Evolutionary conservation across 1,139 yeast genomes (phyloP).

Genomic region (Yamadazyma mexicana): DNA sequence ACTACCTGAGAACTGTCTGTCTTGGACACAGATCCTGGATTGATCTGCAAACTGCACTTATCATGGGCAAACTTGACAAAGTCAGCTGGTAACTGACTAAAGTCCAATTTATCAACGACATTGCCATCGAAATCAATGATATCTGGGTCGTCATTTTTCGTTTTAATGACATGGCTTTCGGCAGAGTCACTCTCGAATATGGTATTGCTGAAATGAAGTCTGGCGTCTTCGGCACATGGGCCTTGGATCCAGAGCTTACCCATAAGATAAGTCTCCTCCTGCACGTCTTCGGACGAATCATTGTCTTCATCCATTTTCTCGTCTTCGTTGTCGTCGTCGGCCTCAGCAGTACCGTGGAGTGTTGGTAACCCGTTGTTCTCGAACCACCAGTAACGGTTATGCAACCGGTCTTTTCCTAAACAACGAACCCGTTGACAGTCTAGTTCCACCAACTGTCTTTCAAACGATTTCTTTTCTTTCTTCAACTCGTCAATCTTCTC

Average conservation of each 20-base stretch:
- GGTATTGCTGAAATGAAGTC: slow-evolving; percentile 19
- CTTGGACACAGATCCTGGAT: slow-evolving; percentile 18
- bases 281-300: slow-evolving; percentile 39
- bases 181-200: slow-evolving; percentile 7
- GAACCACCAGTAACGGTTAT: slow-evolving; percentile 94
- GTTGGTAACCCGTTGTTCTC: slow-evolving; percentile 82
- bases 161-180: slow-evolving; percentile 1
- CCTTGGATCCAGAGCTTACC: slow-evolving; percentile 96
- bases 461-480: slow-evolving; percentile 49
- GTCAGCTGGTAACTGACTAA: slow-evolving; percentile 16
- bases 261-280: slow-evolving; percentile 70
- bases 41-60: slow-evolving; percentile 20
- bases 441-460: slow-evolving; percentile 57
- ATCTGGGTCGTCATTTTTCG: slow-evolving; percentile 6
- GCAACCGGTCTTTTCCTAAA: slow-evolving; percentile 81
- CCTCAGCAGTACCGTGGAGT: slow-evolving; percentile 41
- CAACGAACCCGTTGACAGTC: slow-evolving; percentile 78
- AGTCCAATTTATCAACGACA: slow-evolving; percentile 19
- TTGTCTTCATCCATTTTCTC: slow-evolving; percentile 35
- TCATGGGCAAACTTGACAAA: slow-evolving; percentile 22
- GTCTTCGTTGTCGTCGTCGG: slow-evolving; percentile 38
- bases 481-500: slow-evolving; percentile 45
- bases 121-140: slow-evolving; percentile 10
- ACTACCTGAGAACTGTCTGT: slow-evolving; percentile 22
- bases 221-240: slow-evolving; percentile 67